These are phyloP conservation scores for Apophysomyces variabilis DNA, from an alignment of 371 early-diverging fungal genomes.

Conservation along the genomic window DNA sequence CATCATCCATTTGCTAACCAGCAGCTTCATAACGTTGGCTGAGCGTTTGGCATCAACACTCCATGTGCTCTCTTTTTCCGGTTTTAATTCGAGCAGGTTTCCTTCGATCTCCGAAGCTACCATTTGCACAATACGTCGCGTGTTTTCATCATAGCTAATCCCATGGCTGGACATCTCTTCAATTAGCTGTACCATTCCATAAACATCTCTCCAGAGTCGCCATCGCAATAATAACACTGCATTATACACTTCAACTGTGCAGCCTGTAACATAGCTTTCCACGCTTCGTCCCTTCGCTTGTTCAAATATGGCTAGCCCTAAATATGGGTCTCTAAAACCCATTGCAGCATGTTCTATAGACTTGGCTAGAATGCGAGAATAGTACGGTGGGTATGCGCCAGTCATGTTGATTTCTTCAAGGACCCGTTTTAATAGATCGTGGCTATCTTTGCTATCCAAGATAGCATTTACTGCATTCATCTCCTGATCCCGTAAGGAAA, in stretches of 20 bases:
- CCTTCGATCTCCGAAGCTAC: conserved; percentile 30
- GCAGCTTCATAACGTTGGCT: conserved; percentile 36
- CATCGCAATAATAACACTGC: conserved; percentile 37
- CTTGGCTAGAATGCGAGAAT: conserved; percentile 29
- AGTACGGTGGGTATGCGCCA: conserved; percentile 33
- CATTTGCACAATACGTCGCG: conserved; percentile 30
- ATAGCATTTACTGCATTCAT: conserved; percentile 15
- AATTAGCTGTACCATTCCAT: conserved; percentile 43
- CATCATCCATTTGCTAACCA: conserved; percentile 46
- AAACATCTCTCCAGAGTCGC: conserved; percentile 40
- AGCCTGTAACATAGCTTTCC: conserved; percentile 46
- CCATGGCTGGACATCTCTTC: conserved; percentile 52
- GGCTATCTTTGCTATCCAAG: conserved; percentile 17
- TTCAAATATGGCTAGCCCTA: conserved; percentile 52
- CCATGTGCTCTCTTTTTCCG: conserved; percentile 30
- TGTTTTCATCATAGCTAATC: conserved; percentile 32
- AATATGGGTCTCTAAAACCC: conserved; percentile 42
- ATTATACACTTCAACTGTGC: conserved; percentile 47
- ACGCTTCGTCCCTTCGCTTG: conserved; percentile 41
- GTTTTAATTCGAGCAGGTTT: conserved; percentile 16
- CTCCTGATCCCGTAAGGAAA: conserved; percentile 16
- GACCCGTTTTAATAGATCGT: conserved; percentile 17
- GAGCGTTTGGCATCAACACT: conserved; percentile 38
- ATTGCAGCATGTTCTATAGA: conserved; percentile 40
- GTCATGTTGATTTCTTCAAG: conserved; percentile 20